A percentile compares a stretch with the other conserved stretches of the same genome.
These are phyloP conservation scores for Gracilaria gracilis DNA, from an alignment of 23 red algal species.

Conservation along the genomic window DNA sequence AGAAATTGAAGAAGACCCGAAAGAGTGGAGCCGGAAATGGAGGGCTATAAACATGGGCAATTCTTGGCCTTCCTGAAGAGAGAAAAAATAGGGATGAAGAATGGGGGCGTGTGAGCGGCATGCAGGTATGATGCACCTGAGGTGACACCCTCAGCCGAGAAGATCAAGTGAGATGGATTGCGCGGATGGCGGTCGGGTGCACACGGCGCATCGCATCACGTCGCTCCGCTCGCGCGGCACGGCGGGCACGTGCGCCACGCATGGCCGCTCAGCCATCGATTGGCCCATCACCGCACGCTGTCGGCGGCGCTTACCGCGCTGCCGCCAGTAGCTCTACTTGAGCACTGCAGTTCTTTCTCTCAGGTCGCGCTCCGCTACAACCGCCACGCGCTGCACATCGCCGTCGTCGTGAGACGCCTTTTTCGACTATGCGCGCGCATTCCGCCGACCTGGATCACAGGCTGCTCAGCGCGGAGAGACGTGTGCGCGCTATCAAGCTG, in stretches of 20 bases:
- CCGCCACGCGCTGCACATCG: neutral
- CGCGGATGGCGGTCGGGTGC: too few relatives aligned
- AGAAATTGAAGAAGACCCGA: too few relatives aligned
- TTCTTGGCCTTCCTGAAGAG: too few relatives aligned
- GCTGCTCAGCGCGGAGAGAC: slow-evolving; percentile 12
- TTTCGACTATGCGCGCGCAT: neutral
- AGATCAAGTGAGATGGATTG: too few relatives aligned
- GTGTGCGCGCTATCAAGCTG: neutral
- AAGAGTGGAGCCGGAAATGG: too few relatives aligned
- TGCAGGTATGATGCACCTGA: too few relatives aligned
- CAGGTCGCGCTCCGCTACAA: neutral
- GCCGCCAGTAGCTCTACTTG: neutral
- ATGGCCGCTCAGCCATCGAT: neutral
- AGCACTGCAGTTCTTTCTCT: neutral
- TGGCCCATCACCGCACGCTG: neutral
- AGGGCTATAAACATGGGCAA: too few relatives aligned
- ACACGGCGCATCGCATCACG: too few relatives aligned
- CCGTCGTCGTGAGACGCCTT: neutral
- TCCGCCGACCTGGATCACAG: neutral
- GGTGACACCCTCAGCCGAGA: too few relatives aligned
- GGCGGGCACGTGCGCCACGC: neutral
- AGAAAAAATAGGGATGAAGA: too few relatives aligned
- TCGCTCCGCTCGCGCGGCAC: neutral
- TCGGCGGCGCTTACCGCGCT: neutral
- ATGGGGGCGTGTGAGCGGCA: too few relatives aligned